Conservation (phyloP, 371 early-diverging fungal genomes). For the Umbelopsis sp. region DNA sequence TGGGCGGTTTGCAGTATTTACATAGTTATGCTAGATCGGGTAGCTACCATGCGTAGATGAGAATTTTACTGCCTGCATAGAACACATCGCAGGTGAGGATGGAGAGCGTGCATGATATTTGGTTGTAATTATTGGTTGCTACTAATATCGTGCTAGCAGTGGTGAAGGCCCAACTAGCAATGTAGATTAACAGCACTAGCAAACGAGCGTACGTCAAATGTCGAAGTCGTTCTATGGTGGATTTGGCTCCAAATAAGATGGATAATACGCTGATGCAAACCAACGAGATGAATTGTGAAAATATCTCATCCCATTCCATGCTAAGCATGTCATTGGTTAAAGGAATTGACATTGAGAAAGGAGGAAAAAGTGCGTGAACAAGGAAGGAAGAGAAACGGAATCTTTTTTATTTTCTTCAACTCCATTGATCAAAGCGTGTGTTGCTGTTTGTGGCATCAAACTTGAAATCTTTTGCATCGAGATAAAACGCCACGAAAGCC, state of each 20-base stretch:
- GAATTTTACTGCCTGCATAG: slow-evolving; percentile 53
- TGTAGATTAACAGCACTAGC: slow-evolving; percentile 43
- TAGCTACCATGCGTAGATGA: slow-evolving; percentile 45
- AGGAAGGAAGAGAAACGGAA: neutral
- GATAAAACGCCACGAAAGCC: neutral
- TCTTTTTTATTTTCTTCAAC: too few relatives aligned
- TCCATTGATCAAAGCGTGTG: neutral
- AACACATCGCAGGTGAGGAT: slow-evolving; percentile 51
- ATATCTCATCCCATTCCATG: slow-evolving; percentile 29
- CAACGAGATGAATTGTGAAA: slow-evolving; percentile 43
- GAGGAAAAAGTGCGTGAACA: neutral
- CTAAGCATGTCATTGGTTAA: neutral
- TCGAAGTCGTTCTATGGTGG: slow-evolving; percentile 37
- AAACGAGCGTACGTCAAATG: slow-evolving; percentile 45
- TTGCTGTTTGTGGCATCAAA: slow-evolving; percentile 14
- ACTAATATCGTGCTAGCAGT: slow-evolving; percentile 40
- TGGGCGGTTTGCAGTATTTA: neutral
- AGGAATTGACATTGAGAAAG: neutral
- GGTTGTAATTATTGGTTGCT: slow-evolving; percentile 51
- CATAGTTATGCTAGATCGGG: neutral
- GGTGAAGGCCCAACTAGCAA: slow-evolving; percentile 48
- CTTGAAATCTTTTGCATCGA: neutral
- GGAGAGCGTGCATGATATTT: slow-evolving; percentile 46
- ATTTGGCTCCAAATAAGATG: slow-evolving; percentile 42
- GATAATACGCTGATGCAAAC: slow-evolving; percentile 46